Evolutionary conservation across 2,329 filamentous ascomycete species (phyloP).

Genomic region (Colletotrichum lindemuthianum): DNA sequence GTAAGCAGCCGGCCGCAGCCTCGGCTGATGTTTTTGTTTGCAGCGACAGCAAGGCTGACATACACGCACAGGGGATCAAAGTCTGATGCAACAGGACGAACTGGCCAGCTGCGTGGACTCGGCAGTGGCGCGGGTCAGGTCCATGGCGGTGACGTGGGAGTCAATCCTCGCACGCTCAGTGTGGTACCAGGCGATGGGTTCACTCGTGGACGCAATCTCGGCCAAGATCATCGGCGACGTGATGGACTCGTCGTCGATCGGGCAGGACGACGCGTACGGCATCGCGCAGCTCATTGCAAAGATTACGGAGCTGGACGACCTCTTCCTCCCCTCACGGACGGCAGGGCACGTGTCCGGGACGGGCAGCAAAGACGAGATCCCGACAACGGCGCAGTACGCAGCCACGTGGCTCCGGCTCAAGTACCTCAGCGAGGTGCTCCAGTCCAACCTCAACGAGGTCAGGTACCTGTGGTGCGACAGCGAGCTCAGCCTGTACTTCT

Average conservation of each 20-base stretch:
- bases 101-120: constrained; percentile 62
- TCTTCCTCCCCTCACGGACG: constrained; percentile 63
- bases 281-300: constrained; percentile 68
- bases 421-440: constrained; percentile 71
- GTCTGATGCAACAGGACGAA: constrained; percentile 67
- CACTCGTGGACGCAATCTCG: constrained; percentile 67
- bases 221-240: constrained; percentile 70
- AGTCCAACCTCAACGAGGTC: constrained; percentile 73
- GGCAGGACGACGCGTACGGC: constrained; percentile 71
- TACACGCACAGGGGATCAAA: constrained; percentile 59
- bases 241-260: constrained; percentile 68
- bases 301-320: constrained; percentile 67
- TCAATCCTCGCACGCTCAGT: constrained; percentile 67
- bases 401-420: constrained; percentile 71
- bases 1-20: constrained; percentile 40
- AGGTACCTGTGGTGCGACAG: constrained; percentile 72
- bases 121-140: constrained; percentile 62
- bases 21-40: constrained; percentile 4
- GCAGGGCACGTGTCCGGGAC: constrained; percentile 30
- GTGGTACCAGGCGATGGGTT: constrained; percentile 71
- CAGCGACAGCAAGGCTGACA: constrained; percentile 18
- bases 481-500: constrained; percentile 72
- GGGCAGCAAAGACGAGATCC: constrained; percentile 51
- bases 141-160: constrained; percentile 66
- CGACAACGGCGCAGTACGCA: constrained; percentile 69